These are phyloP conservation scores for Camellia granthamiana DNA, from an alignment of 148 eudicot genomes.

Conservation along the genomic window DNA sequence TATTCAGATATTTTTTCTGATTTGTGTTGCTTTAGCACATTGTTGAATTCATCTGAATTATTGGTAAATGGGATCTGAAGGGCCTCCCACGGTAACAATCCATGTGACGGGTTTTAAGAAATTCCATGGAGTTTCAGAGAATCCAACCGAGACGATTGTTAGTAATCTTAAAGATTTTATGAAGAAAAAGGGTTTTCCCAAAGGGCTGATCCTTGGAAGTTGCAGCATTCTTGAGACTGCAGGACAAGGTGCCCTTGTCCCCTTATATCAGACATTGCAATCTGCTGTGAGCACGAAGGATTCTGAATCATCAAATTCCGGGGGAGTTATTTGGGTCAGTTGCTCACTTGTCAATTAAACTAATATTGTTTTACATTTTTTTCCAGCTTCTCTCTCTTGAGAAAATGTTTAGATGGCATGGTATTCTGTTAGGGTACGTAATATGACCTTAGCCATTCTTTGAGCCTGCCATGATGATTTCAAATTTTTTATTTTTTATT, in stretches of 20 bases:
- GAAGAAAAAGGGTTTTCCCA: conserved; percentile 65
- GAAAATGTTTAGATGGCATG: not conserved
- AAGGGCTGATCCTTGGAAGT: conserved; percentile 80
- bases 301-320: conserved; percentile 36
- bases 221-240: conserved; percentile 91
- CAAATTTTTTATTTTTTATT: not conserved
- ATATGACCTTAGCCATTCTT: not conserved
- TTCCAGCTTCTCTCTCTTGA: conserved; percentile 6
- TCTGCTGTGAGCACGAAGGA: conserved; percentile 45
- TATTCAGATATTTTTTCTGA: conserved; percentile 10
- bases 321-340: conserved; percentile 82
- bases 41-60: conserved; percentile 17
- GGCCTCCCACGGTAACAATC: conserved; percentile 67
- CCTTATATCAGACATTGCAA: conserved; percentile 79
- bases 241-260: conserved; percentile 80
- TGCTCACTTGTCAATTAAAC: conserved; percentile 1
- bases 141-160: conserved; percentile 90
- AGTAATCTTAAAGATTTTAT: conserved; percentile 56
- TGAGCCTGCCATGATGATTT: not conserved
- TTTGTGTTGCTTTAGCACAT: conserved; percentile 21
- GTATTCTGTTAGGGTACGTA: not conserved
- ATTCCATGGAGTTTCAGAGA: conserved; percentile 93
- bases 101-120: conserved; percentile 94
- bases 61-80: conserved; percentile 90
- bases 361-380: not conserved